These are phyloP conservation scores for Nitzschia sp. DNA, from an alignment of 108 stramenopile species.

Conservation along the genomic window DNA sequence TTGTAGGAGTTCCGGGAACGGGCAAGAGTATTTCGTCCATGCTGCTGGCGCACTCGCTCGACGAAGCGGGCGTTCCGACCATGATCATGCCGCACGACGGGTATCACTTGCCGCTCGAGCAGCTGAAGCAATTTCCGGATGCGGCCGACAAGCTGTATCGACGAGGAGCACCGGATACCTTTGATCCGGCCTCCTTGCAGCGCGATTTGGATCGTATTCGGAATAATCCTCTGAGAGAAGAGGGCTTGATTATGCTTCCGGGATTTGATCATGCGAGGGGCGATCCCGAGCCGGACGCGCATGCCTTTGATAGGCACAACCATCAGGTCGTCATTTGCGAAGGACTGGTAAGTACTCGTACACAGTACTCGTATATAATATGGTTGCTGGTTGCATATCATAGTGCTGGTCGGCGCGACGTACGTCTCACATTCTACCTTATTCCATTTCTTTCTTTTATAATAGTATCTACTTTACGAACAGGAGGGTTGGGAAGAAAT, in stretches of 20 bases:
- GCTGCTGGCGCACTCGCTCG: conserved; percentile 18
- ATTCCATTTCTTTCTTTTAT: neutral
- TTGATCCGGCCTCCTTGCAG: conserved; percentile 8
- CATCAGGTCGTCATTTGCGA: conserved; percentile 45
- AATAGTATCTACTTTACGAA: conserved; percentile 43
- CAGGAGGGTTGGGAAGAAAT: conserved; percentile 47
- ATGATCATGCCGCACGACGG: conserved; percentile 25
- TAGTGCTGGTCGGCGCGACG: too few species aligned
- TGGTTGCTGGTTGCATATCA: too few species aligned
- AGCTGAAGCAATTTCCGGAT: conserved; percentile 21
- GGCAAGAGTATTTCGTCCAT: conserved; percentile 22
- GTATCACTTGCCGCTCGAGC: conserved; percentile 32
- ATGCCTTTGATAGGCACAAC: conserved; percentile 29
- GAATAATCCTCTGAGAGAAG: conserved; percentile 2
- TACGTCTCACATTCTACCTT: too few species aligned
- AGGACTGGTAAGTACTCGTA: conserved; percentile 29
- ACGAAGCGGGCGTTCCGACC: neutral
- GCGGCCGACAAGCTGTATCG: conserved; percentile 42
- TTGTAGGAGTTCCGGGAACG: conserved; percentile 36
- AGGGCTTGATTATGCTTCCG: conserved; percentile 21
- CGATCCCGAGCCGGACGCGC: conserved; percentile 38
- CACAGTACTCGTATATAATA: too few species aligned
- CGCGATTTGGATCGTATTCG: conserved; percentile 32
- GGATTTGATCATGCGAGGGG: conserved; percentile 58
- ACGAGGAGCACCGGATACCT: conserved; percentile 45